Base-by-base conservation (phyloP, 1,284 basidiomycete species). In the Sparassis latifolia region DNA sequence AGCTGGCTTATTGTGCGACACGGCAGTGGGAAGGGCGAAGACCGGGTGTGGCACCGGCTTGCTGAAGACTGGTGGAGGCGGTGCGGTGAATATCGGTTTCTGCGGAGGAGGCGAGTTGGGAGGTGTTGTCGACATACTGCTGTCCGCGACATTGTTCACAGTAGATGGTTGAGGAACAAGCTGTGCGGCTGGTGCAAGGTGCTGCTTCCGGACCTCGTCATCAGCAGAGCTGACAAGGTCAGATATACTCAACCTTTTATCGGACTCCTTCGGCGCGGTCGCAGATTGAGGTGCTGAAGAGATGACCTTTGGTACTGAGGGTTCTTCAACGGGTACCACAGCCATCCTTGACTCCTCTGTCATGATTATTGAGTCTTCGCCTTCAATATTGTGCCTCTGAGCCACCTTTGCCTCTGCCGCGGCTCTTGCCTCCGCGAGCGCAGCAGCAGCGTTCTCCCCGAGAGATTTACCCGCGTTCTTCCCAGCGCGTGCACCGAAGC, bases 361-460 rank as follows among this genome's bases (percentile, higher is more conserved):
- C 20, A 20, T 20, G 20, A 20, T 20, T 20, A 20, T 20, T 20
- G 20, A 20, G 20, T 20, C 20, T 20, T 49, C 52, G 37, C 55
- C 46, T 35, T 74, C 72, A 41, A 70, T 65, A 62, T 78, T 77
- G 55, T 77, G 69, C 42, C 84, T 69, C 60, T 87, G 77, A 2
- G 80, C 84, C 10, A 89, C 74, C 51, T 78, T 75, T 4, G 81
- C 84, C 62, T 88, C 82, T 4, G 86, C 86, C 42, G 80, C 80
- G 2, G 83, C 83, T 50, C 77, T 73, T 7, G 84, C 85, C 65
- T 86, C 82, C 5, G 84, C 84, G 10, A 88, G 72, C 20, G 80
- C 82, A 27, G 74, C 78, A 2, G 75, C 80, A 9, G 77, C 76
- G n/a, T 65, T 69, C 9, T 74, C 78, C 43, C 82, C 82, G 4